Percentiles rank a stretch among this genome's conserved stretches.
phyloP scores from a whole-genome alignment of 139 green algal species.

The Chlamydomonas sp. region DNA sequence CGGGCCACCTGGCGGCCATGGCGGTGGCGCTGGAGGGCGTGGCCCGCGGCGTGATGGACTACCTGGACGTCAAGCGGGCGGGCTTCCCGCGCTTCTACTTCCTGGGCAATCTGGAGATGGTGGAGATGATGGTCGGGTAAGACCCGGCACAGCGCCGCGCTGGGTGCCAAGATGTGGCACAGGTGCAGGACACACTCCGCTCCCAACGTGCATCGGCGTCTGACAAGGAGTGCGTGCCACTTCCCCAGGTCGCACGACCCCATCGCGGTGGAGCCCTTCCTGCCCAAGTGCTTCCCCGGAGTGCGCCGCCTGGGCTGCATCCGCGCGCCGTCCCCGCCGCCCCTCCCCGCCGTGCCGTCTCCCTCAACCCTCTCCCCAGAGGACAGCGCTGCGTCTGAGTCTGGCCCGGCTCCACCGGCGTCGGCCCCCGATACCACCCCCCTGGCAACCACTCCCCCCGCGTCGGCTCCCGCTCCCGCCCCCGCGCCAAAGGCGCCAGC shows the following conservation, averaged over 20 bases:
- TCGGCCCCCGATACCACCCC: too few species aligned
- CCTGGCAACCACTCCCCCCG: too few species aligned
- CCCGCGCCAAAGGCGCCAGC: too few species aligned
- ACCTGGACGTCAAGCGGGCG: slow-evolving; percentile 78
- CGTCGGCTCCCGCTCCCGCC: too few species aligned
- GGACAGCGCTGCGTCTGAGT: too few species aligned
- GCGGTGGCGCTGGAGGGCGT: slow-evolving; percentile 39
- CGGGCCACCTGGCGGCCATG: slow-evolving; percentile 9
- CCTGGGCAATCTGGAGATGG: slow-evolving; percentile 75
- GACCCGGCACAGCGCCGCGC: not conserved
- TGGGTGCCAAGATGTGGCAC: not conserved
- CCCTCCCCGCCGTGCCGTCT: not conserved
- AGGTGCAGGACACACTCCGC: too few species aligned
- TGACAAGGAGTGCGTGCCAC: slow-evolving; percentile 9
- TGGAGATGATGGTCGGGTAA: slow-evolving; percentile 57
- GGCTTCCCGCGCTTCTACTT: slow-evolving; percentile 85
- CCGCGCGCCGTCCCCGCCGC: not conserved
- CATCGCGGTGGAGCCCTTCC: slow-evolving; percentile 48
- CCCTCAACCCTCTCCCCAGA: not conserved
- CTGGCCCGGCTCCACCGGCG: too few species aligned
- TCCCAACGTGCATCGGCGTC: not conserved
- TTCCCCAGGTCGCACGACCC: slow-evolving; percentile 37
- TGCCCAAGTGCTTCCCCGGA: slow-evolving; percentile 61
- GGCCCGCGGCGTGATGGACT: slow-evolving; percentile 72
- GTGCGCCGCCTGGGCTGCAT: slow-evolving; percentile 38